These are phyloP conservation scores for Geranium brycei DNA, from an alignment of 345 rosid genomes.

Conservation along the genomic window DNA sequence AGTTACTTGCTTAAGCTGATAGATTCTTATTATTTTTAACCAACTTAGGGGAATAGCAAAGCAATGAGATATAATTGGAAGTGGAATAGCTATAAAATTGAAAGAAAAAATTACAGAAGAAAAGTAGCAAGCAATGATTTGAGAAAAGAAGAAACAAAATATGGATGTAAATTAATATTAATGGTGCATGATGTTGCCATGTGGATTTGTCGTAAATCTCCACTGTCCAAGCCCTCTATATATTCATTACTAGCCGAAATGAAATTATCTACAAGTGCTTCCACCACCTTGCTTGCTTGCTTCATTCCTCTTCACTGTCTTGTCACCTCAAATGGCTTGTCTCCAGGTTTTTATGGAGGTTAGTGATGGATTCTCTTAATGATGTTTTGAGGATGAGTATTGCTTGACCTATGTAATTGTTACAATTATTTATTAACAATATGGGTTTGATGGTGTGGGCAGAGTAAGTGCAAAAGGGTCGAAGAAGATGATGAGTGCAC, in stretches of 20 bases:
- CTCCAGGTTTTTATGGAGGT: slow-evolving; percentile 44
- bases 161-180: too few species aligned
- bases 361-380: slow-evolving; percentile 11
- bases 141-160: too few species aligned
- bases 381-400: neutral
- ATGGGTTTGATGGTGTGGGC: neutral
- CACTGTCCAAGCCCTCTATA: slow-evolving; percentile 46
- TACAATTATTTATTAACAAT: too few species aligned
- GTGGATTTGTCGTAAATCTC: slow-evolving; percentile 25
- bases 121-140: too few species aligned
- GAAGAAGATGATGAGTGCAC: slow-evolving; percentile 38
- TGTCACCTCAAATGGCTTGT: slow-evolving; percentile 28
- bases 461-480: slow-evolving; percentile 29
- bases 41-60: too few species aligned
- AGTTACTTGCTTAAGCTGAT: too few species aligned
- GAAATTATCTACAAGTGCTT: neutral
- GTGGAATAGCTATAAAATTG: too few species aligned
- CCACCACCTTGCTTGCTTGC: neutral
- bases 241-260: slow-evolving; percentile 23
- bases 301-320: slow-evolving; percentile 1
- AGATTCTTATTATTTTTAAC: too few species aligned
- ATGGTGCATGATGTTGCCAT: slow-evolving; percentile 18
- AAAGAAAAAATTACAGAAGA: too few species aligned
- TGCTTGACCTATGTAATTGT: neutral
- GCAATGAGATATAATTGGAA: too few species aligned